A percentile compares a stretch with the other conserved stretches of the same genome.
These are phyloP conservation scores for Ogataea corticis DNA, from an alignment of 805 yeast genomes.

Conservation along the genomic window DNA sequence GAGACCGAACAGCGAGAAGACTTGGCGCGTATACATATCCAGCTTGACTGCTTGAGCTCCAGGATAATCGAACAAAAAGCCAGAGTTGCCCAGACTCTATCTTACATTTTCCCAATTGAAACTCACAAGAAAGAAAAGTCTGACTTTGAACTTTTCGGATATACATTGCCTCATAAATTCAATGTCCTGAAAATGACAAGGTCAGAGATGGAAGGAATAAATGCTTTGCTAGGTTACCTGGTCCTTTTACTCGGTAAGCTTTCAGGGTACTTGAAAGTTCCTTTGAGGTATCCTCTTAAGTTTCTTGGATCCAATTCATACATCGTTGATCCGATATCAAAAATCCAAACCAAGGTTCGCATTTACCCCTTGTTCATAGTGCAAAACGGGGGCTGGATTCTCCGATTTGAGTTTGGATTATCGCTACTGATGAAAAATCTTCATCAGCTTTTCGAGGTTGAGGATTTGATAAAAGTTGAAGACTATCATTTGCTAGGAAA, in stretches of 20 bases:
- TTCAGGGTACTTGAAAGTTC: slow-evolving; percentile 42
- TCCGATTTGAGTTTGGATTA: slow-evolving; percentile 52
- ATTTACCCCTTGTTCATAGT: slow-evolving; percentile 53
- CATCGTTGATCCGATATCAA: slow-evolving; percentile 48
- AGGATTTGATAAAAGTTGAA: slow-evolving; percentile 31
- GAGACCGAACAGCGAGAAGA: slow-evolving; percentile 11
- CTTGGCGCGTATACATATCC: slow-evolving; percentile 14
- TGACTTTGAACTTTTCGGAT: slow-evolving; percentile 34
- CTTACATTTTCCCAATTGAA: slow-evolving; percentile 35
- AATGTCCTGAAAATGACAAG: slow-evolving; percentile 25
- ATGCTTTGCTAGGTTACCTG: slow-evolving; percentile 50
- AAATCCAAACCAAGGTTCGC: slow-evolving; percentile 34
- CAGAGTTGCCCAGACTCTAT: slow-evolving; percentile 24
- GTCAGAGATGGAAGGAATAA: slow-evolving; percentile 40
- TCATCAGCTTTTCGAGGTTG: slow-evolving; percentile 42
- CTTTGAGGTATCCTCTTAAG: slow-evolving; percentile 50
- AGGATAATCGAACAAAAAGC: slow-evolving; percentile 27
- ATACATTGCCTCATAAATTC: slow-evolving; percentile 29
- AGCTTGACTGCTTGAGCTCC: slow-evolving; percentile 12
- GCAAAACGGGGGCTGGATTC: slow-evolving; percentile 36
- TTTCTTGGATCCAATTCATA: slow-evolving; percentile 49
- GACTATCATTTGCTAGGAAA: slow-evolving; percentile 35
- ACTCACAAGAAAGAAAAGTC: slow-evolving; percentile 21
- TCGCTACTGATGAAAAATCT: slow-evolving; percentile 46
- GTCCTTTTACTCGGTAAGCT: slow-evolving; percentile 43